Evolutionary conservation across 2,329 filamentous ascomycete species (phyloP), one percentile per base, ranked within the genome.

Genomic region (Fusarium clavum): DNA sequence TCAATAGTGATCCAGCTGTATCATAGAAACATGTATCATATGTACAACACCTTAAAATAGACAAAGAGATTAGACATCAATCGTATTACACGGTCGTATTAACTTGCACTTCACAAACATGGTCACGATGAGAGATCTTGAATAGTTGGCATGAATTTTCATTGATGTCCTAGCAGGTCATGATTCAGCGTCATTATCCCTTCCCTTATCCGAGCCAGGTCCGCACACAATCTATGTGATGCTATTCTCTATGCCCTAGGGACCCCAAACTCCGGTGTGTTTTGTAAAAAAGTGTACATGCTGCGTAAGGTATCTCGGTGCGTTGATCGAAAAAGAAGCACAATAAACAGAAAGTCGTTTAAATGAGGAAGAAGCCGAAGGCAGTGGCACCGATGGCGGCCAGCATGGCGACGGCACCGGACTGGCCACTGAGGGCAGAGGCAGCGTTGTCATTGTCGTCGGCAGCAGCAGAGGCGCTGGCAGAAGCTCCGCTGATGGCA

Each of bases 321-420:
- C 30, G 41, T 14, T 29, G 46, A 34, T 48, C 34, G 18, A 56
- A 43, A 57, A 30, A 49, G 47, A 34, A 51, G 32, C 22, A 38
- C 8, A 47, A 29, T 47, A 25, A n/a, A 48, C 18, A n/a, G 32
- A 10, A 10, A 13, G 30, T n/a, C 20, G 47, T 48, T 73, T 75
- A 75, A 9, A 61, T 60, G 18, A 75, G 55, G 52, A 74, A 54
- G 60, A 74, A 65, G 44, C 71, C 73, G 18, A 76, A 74, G 20
- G 67, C 71, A 27, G 74, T 71, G 10, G 67, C 72, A 12, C 73
- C 73, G 41, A 75, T 68, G 6, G 75, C 75, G 24, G 73, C 69
- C 27, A 63, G 57, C 20, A 58, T 60, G 7, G 70, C 70, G 20
- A 73, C 46, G 16, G 66, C 38, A n/a, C 61, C 74, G 30, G 69